Evolutionary conservation across 192 early-diverging fungal species (phyloP), one percentile per base, ranked within the genome.

Genomic region (Coemansia sp.): DNA sequence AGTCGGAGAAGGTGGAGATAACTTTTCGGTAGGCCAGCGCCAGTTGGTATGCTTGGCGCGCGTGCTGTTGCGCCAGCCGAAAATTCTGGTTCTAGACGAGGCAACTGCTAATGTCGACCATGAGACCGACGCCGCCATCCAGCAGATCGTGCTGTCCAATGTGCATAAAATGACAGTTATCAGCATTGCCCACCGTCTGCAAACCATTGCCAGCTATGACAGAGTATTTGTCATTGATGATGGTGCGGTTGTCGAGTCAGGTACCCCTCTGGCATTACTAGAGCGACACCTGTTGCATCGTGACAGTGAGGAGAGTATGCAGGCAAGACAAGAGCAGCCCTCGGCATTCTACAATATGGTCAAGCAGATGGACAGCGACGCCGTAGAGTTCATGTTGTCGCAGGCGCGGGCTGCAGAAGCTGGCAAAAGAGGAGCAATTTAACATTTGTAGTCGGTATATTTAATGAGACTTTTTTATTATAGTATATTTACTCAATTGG

Each of bases 31-130:
- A 9, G 93, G 93, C 3, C 91, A 95, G 75, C 78, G 89, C n/a
- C 93, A 95, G 74, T 74, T 89, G 4, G 42, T 90, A 23, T 89
- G 87, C 46, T 62, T 90, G 33, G 83, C 86, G 5, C 73, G 91
- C 3, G 91, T 89, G 0, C 62, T 94, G 39, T 76, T 94, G 26
- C 77, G 88, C 23, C 87, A 86, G 39, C 88, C 91, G 32, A 87
- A 85, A 35, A 84, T 96, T 33, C 70, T 96, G 47, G 87, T 96
- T 42, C 84, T 96, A 58, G 94, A 96, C 70, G 94, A 96, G 74
- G 93, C 87, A 9, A 88, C 87, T 11, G 88, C 88, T 35, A 88
- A 84, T 67, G 84, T 89, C 3, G 88, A 89, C 69, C 71, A 87
- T 42, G 82, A 85, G n/a, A 88, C 88, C 4, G 90, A 91, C 61